These are phyloP conservation scores for grape (Vitis vinifera) DNA, from an alignment of 164 flowering plant species.

Conservation along the genomic window DNA sequence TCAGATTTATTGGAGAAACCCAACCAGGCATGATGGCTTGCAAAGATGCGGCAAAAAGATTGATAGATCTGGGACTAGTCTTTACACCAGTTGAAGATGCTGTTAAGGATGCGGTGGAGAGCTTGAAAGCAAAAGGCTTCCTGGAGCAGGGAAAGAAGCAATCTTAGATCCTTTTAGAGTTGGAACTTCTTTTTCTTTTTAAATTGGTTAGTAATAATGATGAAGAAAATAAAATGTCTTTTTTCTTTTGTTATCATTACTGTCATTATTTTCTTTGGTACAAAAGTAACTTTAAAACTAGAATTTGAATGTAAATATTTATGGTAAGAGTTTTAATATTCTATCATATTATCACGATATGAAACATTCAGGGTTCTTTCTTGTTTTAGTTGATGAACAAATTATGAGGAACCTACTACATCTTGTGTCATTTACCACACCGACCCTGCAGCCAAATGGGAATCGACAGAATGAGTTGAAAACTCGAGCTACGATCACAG, in stretches of 20 bases:
- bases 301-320: not conserved
- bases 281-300: slow-evolving; percentile 2
- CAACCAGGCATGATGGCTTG: slow-evolving; percentile 72
- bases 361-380: too few relatives aligned
- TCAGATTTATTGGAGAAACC: slow-evolving; percentile 75
- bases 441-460: not conserved
- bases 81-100: slow-evolving; percentile 80
- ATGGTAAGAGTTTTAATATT: too few relatives aligned
- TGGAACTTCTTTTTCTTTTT: not conserved
- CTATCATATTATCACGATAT: too few relatives aligned
- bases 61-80: slow-evolving; percentile 60
- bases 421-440: too few relatives aligned
- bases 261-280: not conserved
- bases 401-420: too few relatives aligned
- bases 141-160: slow-evolving; percentile 26
- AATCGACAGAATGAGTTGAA: not conserved
- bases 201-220: slow-evolving; percentile 6
- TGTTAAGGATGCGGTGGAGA: slow-evolving; percentile 64
- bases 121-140: slow-evolving; percentile 71
- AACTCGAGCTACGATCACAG: not conserved
- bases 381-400: too few relatives aligned
- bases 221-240: not conserved
- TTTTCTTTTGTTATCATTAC: not conserved
- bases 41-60: slow-evolving; percentile 71
- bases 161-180: slow-evolving; percentile 9